Conservation (phyloP, 2,329 filamentous ascomycete species). For the Orbilia javanica region DNA sequence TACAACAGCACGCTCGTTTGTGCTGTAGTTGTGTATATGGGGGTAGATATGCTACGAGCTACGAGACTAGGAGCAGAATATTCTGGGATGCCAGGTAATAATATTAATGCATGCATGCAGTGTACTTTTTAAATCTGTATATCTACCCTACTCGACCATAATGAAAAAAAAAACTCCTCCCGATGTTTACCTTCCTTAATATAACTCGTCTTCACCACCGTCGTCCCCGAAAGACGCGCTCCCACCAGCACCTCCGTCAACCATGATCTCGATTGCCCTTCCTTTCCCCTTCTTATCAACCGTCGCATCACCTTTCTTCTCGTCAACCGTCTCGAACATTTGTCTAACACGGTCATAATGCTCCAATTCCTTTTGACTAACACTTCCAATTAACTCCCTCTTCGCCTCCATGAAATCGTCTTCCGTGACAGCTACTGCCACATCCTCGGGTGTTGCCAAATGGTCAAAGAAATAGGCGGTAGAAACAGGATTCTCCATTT, state of each 20-base stretch:
- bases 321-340: constrained; percentile 75
- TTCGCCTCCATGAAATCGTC: constrained; percentile 87
- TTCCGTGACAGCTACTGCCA: constrained; percentile 88
- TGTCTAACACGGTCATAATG: constrained; percentile 89
- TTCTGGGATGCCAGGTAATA: neutral
- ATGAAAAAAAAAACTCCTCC: neutral
- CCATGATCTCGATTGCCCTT: constrained; percentile 64
- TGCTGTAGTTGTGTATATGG: too few relatives aligned
- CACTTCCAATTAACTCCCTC: constrained; percentile 88
- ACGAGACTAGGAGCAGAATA: too few relatives aligned
- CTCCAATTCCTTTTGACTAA: constrained; percentile 82
- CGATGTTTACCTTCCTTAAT: constrained; percentile 47
- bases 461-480: constrained; percentile 98
- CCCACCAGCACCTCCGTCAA: constrained; percentile 62
- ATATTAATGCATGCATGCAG: neutral
- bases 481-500: constrained; percentile 71
- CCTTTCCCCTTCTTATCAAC: constrained; percentile 64
- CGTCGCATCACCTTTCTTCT: constrained; percentile 62
- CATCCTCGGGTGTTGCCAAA: constrained; percentile 82
- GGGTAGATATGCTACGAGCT: too few relatives aligned
- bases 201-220: constrained; percentile 65
- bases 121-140: neutral
- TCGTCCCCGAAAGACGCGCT: constrained; percentile 59
- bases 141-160: neutral
- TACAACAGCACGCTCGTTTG: too few relatives aligned